Base-by-base conservation (phyloP, 2,329 filamentous ascomycete species). In the Zymoseptoria passerinii region DNA sequence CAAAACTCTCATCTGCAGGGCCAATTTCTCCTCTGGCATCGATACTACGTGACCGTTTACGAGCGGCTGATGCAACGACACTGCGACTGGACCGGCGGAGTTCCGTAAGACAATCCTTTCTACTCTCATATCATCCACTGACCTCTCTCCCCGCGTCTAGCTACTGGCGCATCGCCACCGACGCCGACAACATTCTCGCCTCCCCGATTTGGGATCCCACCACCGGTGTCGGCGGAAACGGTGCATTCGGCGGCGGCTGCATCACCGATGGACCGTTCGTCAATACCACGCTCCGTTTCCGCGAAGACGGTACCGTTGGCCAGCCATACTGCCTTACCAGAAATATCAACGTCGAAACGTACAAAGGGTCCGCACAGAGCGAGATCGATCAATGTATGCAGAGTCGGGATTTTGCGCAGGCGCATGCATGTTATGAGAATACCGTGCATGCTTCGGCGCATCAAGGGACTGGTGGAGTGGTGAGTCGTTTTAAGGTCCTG, bases 21-120 rank as follows among this genome's bases (percentile, higher is more conserved):
- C 13, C 58, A 61, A 9, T 65, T 65, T 49, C 50, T 65, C 13
- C 61, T 62, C 2, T 65, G 63, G 63, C 63, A 65, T 51, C 58
- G 63, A 52, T 63, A 63, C 50, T 65, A 65, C 52, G 52, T 64
- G 20, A 62, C 58, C 51, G 56, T 57, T 8, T 61, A 64, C 29
- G 63, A 65, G 49, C 35, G 52, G 23, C 58, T 65, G n/a, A 51
- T 64, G 19, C 53, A 60, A 48, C 20, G 50, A n/a, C 63, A 65
- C 48, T 65, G 63, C 57, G 59, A 56, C 35, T 65, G 58, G 18
- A 52, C 51, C 16, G 58, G 56, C 40, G 63, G 63, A 20, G 52
- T 57, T 23, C 63, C 63, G 62, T 63, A 35, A 57, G 59, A 58
- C 27, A 7, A 20, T 6, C n/a, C 48, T 19, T 9, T 18, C 28